Base-by-base conservation (phyloP, 2,329 filamentous ascomycete genomes). In the Alternaria arborescens region DNA sequence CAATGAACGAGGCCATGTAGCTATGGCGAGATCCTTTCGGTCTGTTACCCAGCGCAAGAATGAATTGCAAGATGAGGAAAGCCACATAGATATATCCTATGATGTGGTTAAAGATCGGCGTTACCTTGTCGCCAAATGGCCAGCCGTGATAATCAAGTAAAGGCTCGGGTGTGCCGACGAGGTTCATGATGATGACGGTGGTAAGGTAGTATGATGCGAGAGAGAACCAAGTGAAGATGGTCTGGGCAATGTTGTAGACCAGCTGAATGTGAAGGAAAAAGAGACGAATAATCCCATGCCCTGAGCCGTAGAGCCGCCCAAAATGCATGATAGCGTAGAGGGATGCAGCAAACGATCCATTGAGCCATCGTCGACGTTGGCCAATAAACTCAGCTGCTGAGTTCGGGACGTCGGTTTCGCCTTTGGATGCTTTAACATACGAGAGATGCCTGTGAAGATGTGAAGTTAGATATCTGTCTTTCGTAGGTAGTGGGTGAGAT, bases 311-410 rank as follows among this genome's bases (percentile, higher is more conserved):
- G 91, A 98, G 97, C 70, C 95, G 91, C 46, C 93, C 92, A 75
- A 99, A 99, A 80, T 99, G 95, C 91, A 99, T 97, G 68, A 98
- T 87, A 24, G 95, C 92, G 84, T 99, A 99, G 78, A 98, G 89
- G 80, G 92, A 93, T 79, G 95, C 95, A 56, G 95, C 95, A 76
- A 99, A 99, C 2, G 95, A 98, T 86, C 95, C 95, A 87, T 99
- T 99, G 71, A 99, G 85, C 95, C 95, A 99, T 85, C 95, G 91
- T 85, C 95, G 91, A 86, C 95, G 93, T 82, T 99, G 95, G 68
- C 91, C 91, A 83, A 99, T 98, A 81, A 99, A 98, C 80, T 99
- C 95, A 28, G 95, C 85, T 61, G 94, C 94, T 80, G 94, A 94
- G 83, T 99, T 95, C 47, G 95, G 95, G 70, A 99, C 95, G 82